Evolutionary conservation across 2,329 filamentous ascomycete genomes (phyloP).

Genomic region (Aspergillus intermedius): DNA sequence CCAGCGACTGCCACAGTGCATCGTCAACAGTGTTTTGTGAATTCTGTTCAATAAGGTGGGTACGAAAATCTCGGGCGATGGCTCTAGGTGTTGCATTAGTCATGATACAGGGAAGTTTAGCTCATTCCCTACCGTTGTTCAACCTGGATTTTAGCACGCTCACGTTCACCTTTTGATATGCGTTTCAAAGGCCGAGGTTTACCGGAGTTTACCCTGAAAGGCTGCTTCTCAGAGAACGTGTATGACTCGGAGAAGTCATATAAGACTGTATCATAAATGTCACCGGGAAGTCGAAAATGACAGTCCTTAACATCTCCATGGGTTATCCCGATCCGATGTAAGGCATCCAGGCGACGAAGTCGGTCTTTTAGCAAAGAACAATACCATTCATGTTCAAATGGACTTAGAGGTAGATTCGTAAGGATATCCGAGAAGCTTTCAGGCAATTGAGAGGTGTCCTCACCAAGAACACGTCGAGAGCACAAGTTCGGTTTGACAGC

Average conservation of each 20-base stretch:
- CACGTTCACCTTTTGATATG: slow-evolving; percentile 5
- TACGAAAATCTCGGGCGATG: slow-evolving; percentile 3
- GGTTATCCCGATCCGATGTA: slow-evolving; percentile 6
- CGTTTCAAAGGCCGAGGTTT: slow-evolving; percentile 6
- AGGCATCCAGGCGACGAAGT: slow-evolving; percentile 3
- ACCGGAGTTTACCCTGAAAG: slow-evolving; percentile 1
- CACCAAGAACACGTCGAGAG: too few species aligned
- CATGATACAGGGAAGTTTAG: not conserved
- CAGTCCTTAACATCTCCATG: slow-evolving; percentile 8
- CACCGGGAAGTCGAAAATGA: slow-evolving; percentile 8
- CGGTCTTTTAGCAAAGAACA: slow-evolving; percentile 5
- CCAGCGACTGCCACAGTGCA: slow-evolving; percentile 7
- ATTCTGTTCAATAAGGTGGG: slow-evolving; percentile 3
- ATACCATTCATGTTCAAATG: slow-evolving; percentile 7
- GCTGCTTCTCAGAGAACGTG: slow-evolving; percentile 4
- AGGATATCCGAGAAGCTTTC: too few species aligned
- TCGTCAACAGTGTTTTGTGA: slow-evolving; percentile 5
- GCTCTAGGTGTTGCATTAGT: slow-evolving; percentile 4
- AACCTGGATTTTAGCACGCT: slow-evolving; percentile 5
- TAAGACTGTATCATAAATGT: slow-evolving; percentile 8
- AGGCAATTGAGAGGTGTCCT: too few species aligned
- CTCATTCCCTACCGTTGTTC: slow-evolving; percentile 5
- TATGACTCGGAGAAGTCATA: slow-evolving; percentile 9
- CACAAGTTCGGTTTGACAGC: too few species aligned
- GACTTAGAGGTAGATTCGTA: not conserved